phyloP scores from a whole-genome alignment of 2,329 filamentous ascomycete genomes.

The Cucurbitaria berberidis region DNA sequence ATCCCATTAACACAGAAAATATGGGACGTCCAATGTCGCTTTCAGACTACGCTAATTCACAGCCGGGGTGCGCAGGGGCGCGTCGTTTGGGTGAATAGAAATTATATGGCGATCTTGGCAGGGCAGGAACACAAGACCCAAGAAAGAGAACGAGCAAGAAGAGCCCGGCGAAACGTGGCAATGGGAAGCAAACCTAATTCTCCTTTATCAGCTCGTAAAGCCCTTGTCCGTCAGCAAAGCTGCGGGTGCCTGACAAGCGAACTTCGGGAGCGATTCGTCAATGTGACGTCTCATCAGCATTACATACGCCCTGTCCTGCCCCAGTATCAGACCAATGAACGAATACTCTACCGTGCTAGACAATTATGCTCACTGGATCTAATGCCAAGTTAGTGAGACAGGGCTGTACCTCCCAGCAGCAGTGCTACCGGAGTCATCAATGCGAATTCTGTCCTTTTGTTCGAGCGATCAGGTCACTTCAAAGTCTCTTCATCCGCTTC shows the following conservation, averaged over 20 bases:
- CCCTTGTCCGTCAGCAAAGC: constrained; percentile 5
- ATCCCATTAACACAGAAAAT: not conserved
- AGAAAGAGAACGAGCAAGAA: not conserved
- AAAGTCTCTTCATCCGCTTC: not conserved
- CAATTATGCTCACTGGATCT: constrained; percentile 1
- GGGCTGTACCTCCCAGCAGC: constrained; percentile 1
- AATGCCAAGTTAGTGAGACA: not conserved
- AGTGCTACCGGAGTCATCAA: constrained; percentile 3
- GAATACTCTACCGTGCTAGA: constrained; percentile 8
- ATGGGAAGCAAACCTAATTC: constrained; percentile 1
- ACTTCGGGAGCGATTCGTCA: not conserved
- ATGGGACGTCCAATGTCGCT: not conserved
- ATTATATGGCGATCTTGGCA: not conserved
- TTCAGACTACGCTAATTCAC: not conserved
- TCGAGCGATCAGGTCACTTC: not conserved
- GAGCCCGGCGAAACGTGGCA: constrained; percentile 6
- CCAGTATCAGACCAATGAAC: constrained; percentile 1
- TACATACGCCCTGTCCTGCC: not conserved
- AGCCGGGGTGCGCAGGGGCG: not conserved
- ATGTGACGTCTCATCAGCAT: not conserved
- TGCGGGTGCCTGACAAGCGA: not conserved
- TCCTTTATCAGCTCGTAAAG: not conserved
- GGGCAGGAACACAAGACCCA: not conserved
- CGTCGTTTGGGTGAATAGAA: not conserved
- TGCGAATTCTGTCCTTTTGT: not conserved